These are phyloP conservation scores for Larix kaempferi DNA, from an alignment of 75 land plant species.

Conservation along the genomic window DNA sequence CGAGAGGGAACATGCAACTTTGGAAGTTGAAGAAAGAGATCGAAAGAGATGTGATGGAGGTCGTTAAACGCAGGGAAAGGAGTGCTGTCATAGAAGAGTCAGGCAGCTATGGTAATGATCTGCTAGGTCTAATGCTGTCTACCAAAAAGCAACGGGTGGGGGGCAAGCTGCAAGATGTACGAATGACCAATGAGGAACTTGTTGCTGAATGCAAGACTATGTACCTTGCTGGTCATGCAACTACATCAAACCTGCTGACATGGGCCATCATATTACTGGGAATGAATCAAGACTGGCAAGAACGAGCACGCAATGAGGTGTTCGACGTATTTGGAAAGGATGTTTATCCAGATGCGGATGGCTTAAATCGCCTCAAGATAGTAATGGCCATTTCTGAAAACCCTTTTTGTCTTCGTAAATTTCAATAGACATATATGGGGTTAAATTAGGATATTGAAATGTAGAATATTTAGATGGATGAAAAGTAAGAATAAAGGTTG, in stretches of 20 bases:
- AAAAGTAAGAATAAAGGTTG: no score
- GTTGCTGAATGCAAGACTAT: constrained; percentile 48
- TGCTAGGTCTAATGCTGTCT: constrained; percentile 28
- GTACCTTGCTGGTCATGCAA: constrained; percentile 45
- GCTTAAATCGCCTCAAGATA: constrained; percentile 43
- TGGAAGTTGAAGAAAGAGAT: constrained; percentile 26
- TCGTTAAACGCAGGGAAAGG: constrained; percentile 11
- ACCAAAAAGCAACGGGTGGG: constrained; percentile 17
- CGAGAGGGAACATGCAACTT: constrained; percentile 14
- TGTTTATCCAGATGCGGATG: constrained; percentile 24
- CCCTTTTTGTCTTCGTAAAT: no score
- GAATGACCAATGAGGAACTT: constrained; percentile 32
- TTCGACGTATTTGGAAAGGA: constrained; percentile 27
- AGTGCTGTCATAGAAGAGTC: constrained; percentile 13
- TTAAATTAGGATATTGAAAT: no score
- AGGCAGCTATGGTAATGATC: constrained; percentile 1
- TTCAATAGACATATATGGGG: no score
- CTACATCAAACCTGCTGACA: constrained; percentile 18
- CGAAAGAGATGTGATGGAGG: constrained; percentile 1
- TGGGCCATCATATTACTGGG: constrained; percentile 41
- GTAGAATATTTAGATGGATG: no score
- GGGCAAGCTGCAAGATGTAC: not conserved
- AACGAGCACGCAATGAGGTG: constrained; percentile 35
- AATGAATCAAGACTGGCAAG: constrained; percentile 45
- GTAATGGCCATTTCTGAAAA: constrained; percentile 26